Percentiles rank a stretch among this genome's conserved stretches.
Conservation (phyloP, 1,139 yeast genomes). For the Kurtzmaniella quercitrusa region DNA sequence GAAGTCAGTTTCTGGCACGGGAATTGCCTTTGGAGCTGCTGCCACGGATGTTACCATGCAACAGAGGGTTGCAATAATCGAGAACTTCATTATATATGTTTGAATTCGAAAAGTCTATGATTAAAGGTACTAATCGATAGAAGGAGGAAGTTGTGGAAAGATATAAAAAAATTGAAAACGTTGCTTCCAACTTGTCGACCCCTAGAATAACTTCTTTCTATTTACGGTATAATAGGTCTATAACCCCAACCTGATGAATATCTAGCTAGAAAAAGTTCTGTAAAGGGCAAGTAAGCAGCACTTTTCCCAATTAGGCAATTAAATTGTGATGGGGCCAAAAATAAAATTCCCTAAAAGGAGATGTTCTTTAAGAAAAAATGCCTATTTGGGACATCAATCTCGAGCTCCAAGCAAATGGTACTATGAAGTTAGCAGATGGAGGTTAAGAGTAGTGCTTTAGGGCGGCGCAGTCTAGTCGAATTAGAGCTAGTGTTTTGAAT, state of each 20-base stretch:
- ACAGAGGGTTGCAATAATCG: slow-evolving; percentile 8
- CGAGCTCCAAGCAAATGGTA: background rate
- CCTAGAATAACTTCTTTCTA: background rate
- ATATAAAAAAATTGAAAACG: background rate
- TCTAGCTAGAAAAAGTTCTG: background rate
- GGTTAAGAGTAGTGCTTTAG: too few species aligned
- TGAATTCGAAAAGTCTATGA: background rate
- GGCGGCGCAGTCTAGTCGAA: too few species aligned
- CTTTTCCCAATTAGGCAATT: background rate
- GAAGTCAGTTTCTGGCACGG: slow-evolving; percentile 17
- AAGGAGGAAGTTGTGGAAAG: background rate
- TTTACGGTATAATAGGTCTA: background rate
- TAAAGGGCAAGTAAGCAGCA: background rate
- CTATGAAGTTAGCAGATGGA: too few species aligned
- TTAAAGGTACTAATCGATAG: background rate
- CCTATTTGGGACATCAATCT: background rate
- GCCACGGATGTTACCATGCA: slow-evolving; percentile 9
- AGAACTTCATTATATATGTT: slow-evolving; percentile 4
- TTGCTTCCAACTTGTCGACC: background rate
- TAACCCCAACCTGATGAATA: background rate
- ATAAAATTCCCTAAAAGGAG: background rate
- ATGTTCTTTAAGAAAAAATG: background rate
- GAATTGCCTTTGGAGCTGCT: slow-evolving; percentile 18
- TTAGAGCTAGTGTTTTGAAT: background rate
- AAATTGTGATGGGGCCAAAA: background rate